Conservation (phyloP, 805 yeast genomes). For the Grigorovia humatica region DNA sequence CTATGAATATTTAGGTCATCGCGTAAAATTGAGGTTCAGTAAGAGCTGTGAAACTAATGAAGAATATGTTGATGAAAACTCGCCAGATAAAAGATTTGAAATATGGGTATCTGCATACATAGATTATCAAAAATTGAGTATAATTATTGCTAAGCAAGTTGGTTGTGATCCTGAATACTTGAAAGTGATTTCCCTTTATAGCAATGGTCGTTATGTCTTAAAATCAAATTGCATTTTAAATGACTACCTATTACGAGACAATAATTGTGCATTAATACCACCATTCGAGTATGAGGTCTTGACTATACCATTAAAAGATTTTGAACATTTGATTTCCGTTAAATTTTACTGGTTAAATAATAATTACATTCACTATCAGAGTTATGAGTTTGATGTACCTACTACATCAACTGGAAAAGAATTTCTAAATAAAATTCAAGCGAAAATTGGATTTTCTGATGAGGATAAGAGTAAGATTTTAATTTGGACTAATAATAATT, state of each 20-base stretch:
- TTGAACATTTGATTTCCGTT: constrained; percentile 63
- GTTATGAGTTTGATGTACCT: constrained; percentile 60
- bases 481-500: constrained; percentile 43
- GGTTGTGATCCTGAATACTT: constrained; percentile 49
- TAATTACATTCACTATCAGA: constrained; percentile 60
- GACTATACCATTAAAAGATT: constrained; percentile 61
- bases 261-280: constrained; percentile 29
- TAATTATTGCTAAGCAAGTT: constrained; percentile 45
- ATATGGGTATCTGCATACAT: constrained; percentile 62
- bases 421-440: constrained; percentile 45
- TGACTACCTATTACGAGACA: constrained; percentile 30
- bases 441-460: constrained; percentile 42
- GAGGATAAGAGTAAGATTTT: constrained; percentile 38
- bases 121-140: constrained; percentile 48
- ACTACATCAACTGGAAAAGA: constrained; percentile 45
- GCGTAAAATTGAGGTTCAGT: constrained; percentile 47
- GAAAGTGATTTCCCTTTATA: constrained; percentile 53
- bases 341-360: constrained; percentile 63
- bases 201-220: constrained; percentile 46
- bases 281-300: constrained; percentile 66
- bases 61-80: constrained; percentile 18
- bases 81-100: constrained; percentile 31
- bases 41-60: constrained; percentile 17
- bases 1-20: constrained; percentile 46
- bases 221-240: constrained; percentile 27